phyloP scores from a whole-genome alignment of 2,329 filamentous ascomycete species.

The Nemania diffusa region DNA sequence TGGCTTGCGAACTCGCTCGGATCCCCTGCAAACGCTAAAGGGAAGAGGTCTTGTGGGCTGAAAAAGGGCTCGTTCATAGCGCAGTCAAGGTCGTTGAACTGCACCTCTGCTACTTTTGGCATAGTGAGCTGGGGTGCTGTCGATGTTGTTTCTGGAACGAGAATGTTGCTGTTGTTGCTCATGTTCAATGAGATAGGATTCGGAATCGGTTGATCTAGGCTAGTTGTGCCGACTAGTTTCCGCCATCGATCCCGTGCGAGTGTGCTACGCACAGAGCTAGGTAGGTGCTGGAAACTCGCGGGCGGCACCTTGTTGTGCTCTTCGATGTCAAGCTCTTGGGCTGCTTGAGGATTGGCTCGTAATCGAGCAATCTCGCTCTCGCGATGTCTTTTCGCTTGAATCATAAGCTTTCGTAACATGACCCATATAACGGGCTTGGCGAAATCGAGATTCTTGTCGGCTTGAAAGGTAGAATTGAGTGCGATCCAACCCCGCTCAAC shows the following conservation, averaged over 20 bases:
- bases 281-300: slow-evolving; percentile 59
- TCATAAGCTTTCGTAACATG: slow-evolving; percentile 64
- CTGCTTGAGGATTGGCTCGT: slow-evolving; percentile 59
- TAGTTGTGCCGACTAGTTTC: slow-evolving; percentile 55
- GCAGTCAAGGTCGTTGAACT: slow-evolving; percentile 49
- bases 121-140: slow-evolving; percentile 7
- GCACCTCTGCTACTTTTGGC: slow-evolving; percentile 33
- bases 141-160: slow-evolving; percentile 1
- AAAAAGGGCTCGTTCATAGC: slow-evolving; percentile 54
- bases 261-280: slow-evolving; percentile 57
- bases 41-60: slow-evolving; percentile 51
- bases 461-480: slow-evolving; percentile 54
- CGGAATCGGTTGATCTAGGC: slow-evolving; percentile 39
- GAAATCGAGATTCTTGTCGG: slow-evolving; percentile 55
- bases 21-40: slow-evolving; percentile 38
- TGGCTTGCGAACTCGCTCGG: slow-evolving; percentile 25
- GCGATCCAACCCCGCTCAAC: slow-evolving; percentile 63
- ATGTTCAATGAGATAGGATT: neutral
- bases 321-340: slow-evolving; percentile 59
- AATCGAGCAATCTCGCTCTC: slow-evolving; percentile 62
- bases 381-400: slow-evolving; percentile 63
- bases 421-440: slow-evolving; percentile 62
- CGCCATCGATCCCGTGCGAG: slow-evolving; percentile 65
- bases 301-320: slow-evolving; percentile 58
- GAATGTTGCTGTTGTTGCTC: neutral